Percentiles rank a stretch among this genome's conserved stretches.
phyloP scores from a whole-genome alignment of 148 eudicot species.

The Cornus controversa region DNA sequence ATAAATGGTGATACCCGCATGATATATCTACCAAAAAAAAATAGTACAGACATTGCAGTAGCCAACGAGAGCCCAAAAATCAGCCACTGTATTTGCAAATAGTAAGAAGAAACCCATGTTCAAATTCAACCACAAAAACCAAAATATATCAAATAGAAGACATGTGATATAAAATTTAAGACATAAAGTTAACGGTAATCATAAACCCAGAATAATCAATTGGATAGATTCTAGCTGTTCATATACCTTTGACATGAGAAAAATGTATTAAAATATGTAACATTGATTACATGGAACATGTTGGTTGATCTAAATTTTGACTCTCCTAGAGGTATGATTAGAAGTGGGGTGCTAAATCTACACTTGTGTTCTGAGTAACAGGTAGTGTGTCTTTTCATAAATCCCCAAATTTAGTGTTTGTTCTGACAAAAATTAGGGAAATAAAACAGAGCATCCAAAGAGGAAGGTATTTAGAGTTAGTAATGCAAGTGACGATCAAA shows the following conservation, averaged over 20 bases:
- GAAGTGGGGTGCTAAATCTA: not conserved
- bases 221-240: no score
- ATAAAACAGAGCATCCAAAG: no score
- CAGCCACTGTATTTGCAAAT: not conserved
- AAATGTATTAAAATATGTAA: no score
- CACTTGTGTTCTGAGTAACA: no score
- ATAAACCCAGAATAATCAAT: constrained; percentile 11
- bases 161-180: not conserved
- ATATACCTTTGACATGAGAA: no score
- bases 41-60: not conserved
- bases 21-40: not conserved
- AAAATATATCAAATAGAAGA: not conserved
- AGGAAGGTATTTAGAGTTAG: no score
- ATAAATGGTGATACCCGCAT: not conserved
- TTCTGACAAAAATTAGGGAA: no score
- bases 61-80: constrained; percentile 3
- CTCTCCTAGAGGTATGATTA: not conserved
- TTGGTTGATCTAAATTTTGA: not conserved
- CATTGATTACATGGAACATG: no score
- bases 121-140: not conserved
- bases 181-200: not conserved
- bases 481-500: no score
- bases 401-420: no score
- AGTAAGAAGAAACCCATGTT: not conserved
- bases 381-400: no score